A percentile compares a stretch with the other conserved stretches of the same genome.
phyloP scores from a whole-genome alignment of 1,139 yeast genomes.

The Diutina sp. region DNA sequence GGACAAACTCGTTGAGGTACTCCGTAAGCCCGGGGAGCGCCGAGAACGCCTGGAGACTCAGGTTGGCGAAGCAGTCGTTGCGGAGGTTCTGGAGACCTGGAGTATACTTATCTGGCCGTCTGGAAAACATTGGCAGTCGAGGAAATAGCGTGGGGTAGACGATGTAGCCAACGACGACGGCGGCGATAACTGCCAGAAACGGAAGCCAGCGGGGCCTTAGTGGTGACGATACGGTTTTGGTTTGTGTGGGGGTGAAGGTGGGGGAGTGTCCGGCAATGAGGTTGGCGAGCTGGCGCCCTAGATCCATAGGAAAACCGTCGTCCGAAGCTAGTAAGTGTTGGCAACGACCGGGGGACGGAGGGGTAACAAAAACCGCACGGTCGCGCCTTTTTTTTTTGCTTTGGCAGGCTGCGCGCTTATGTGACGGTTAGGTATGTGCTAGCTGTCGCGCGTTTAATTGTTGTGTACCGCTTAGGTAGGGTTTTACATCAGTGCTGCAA shows the following conservation, averaged over 20 bases:
- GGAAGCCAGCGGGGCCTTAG: not conserved
- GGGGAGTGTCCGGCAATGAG: not conserved
- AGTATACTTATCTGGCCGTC: slow-evolving; percentile 62
- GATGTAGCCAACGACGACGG: not conserved
- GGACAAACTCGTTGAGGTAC: slow-evolving; percentile 39
- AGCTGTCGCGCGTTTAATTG: too few species aligned
- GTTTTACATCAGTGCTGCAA: too few species aligned
- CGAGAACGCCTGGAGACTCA: slow-evolving; percentile 79
- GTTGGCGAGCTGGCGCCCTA: not conserved
- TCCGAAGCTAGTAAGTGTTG: not conserved
- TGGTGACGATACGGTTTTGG: not conserved
- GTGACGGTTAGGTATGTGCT: too few species aligned
- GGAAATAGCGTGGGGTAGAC: slow-evolving; percentile 11
- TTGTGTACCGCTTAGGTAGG: too few species aligned
- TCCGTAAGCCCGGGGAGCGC: slow-evolving; percentile 50
- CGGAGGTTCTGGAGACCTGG: slow-evolving; percentile 75
- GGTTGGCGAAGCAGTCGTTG: slow-evolving; percentile 87
- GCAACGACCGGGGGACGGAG: not conserved
- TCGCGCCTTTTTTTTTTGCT: too few species aligned
- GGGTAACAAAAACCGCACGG: not conserved
- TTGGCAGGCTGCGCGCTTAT: too few species aligned
- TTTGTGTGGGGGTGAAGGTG: not conserved
- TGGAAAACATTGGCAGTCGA: slow-evolving; percentile 24
- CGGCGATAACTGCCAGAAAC: not conserved
- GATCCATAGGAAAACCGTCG: not conserved